Conservation (phyloP, 2,329 filamentous ascomycete species). For the Ascochyta clinopodiicola region DNA sequence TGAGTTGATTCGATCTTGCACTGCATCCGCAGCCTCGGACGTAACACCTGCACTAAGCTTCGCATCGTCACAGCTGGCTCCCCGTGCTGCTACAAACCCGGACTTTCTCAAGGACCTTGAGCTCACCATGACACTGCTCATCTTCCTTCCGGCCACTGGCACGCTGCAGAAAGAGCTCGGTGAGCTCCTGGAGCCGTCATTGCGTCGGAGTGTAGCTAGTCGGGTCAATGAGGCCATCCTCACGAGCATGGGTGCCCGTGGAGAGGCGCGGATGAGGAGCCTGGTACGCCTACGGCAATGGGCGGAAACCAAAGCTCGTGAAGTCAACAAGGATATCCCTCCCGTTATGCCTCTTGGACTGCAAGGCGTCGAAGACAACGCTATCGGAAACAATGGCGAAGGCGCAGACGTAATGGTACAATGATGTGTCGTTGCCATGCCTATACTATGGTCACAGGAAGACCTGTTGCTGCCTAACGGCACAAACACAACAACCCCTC, state of each 20-base stretch:
- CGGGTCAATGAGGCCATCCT: slow-evolving; percentile 90
- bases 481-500: background rate
- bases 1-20: slow-evolving; percentile 85
- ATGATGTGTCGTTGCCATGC: slow-evolving; percentile 1
- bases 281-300: slow-evolving; percentile 84
- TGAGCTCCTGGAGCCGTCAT: slow-evolving; percentile 76
- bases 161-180: slow-evolving; percentile 77
- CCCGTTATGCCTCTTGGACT: slow-evolving; percentile 51
- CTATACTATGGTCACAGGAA: background rate
- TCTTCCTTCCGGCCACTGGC: slow-evolving; percentile 75
- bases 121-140: slow-evolving; percentile 87
- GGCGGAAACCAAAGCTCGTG: slow-evolving; percentile 72
- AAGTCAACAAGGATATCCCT: slow-evolving; percentile 52
- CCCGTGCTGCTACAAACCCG: slow-evolving; percentile 80
- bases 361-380: slow-evolving; percentile 41
- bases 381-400: slow-evolving; percentile 46
- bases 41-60: slow-evolving; percentile 84
- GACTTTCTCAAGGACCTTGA: slow-evolving; percentile 88
- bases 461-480: no score
- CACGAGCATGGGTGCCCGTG: slow-evolving; percentile 71
- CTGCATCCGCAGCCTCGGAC: slow-evolving; percentile 69
- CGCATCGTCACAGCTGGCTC: slow-evolving; percentile 84
- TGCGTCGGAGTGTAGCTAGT: slow-evolving; percentile 83
- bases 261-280: slow-evolving; percentile 81
- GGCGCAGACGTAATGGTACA: slow-evolving; percentile 46